Base-by-base conservation (phyloP, 2,329 filamentous ascomycete genomes). In the Microsporum audouinii region DNA sequence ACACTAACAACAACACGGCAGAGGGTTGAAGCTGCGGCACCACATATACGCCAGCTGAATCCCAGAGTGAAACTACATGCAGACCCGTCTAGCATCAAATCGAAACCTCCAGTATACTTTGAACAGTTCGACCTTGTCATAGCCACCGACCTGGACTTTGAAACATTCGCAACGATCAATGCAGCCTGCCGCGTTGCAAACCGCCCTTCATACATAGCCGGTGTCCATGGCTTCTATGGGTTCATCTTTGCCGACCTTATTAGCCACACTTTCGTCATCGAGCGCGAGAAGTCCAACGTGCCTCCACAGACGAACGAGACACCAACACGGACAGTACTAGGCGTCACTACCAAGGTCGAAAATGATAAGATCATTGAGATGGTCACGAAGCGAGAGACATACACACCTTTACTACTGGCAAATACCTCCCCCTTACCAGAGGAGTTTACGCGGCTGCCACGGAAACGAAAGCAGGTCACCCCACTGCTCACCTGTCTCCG, bases 241-340 rank as follows among this genome's bases (percentile, higher is more conserved):
- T 99, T 89, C 77, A 88, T 96, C 66, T 99, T 99, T 72, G 88
- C 88, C 62, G 94, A 99, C 72, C 81, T 99, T 27, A 90, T 96
- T 67, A 82, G 86, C 68, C 94, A 99, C 73, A 86, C 91, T 68
- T 99, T 90, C 70, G 84, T 94, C 63, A 87, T 99, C 63, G 87
- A 95, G 77, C 86, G 94, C 61, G 85, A 89, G 63, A 86, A 87
- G 65, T 86, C 88, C 62, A 97, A 97, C 70, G 77, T 88, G 10
- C 71, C 83, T 23, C 79, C 81, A 0, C 67, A 75, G 2, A 86
- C 85, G 0, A 73, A 80, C 45, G 94, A 99, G 71, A 88, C 88
- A 0, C 80, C 84, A 31, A 96, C 92, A 3, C 84, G 92, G 60
- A 85, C 83, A 66, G 81, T 97, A 62, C 75, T 91, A 36, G 80